A percentile compares a stretch with the other conserved stretches of the same genome.
Conservation (phyloP, 768 basidiomycete genomes). For the Pulveroboletus frians region DNA sequence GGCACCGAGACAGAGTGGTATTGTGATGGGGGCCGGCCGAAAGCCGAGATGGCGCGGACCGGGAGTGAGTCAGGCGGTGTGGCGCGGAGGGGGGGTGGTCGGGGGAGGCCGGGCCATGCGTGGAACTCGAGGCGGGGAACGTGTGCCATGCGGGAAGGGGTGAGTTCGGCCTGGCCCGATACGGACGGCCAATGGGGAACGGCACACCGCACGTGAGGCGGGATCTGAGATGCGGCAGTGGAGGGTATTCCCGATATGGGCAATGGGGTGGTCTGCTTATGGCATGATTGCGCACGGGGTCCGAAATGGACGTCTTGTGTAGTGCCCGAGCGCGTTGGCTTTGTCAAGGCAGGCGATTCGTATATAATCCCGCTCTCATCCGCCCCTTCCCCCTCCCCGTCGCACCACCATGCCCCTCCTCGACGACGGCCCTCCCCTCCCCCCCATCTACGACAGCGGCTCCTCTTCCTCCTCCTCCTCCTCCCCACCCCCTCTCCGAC, state of each 20-base stretch:
- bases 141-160: conserved; percentile 12
- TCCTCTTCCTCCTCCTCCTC: conserved; percentile 19
- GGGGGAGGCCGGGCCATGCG: conserved; percentile 18
- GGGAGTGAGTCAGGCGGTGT: conserved; percentile 13
- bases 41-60: neutral
- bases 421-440: conserved; percentile 2
- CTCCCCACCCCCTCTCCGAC: conserved; percentile 16
- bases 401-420: neutral
- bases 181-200: conserved; percentile 5
- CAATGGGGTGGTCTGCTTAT: conserved; percentile 17
- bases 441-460: conserved; percentile 16
- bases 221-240: conserved; percentile 28
- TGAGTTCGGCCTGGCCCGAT: conserved; percentile 9
- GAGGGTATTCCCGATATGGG: conserved; percentile 12
- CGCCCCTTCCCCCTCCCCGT: conserved; percentile 4
- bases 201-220: conserved; percentile 21
- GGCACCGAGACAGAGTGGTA: conserved; percentile 15
- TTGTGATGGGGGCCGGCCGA: conserved; percentile 7
- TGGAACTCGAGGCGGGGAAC: conserved; percentile 29
- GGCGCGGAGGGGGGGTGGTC: neutral
- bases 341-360: conserved; percentile 16
- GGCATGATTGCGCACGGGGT: conserved; percentile 27
- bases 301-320: conserved; percentile 21
- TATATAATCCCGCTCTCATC: conserved; percentile 29
- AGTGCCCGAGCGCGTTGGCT: conserved; percentile 24